Percentiles rank a stretch among this genome's conserved stretches.
Evolutionary conservation across 2,329 filamentous ascomycete genomes (phyloP).

Genomic region (Thielaviopsis euricoi): DNA sequence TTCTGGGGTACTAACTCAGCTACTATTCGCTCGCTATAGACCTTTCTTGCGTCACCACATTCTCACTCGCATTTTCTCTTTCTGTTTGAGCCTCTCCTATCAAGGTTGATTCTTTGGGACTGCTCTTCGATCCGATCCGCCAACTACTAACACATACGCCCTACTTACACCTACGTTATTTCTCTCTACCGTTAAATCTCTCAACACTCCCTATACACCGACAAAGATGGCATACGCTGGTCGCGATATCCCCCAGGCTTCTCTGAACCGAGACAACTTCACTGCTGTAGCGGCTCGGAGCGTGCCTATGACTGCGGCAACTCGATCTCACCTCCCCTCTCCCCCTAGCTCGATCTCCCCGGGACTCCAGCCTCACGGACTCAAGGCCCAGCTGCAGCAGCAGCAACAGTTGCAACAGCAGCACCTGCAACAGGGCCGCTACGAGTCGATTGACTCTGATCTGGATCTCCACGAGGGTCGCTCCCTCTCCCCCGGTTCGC

Average conservation of each 20-base stretch:
- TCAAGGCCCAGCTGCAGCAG: conserved; percentile 35
- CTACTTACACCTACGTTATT: neutral
- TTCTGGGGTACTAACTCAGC: neutral
- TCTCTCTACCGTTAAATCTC: neutral
- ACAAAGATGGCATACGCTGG: conserved; percentile 37
- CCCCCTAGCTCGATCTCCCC: conserved; percentile 94
- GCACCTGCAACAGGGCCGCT: conserved; percentile 17
- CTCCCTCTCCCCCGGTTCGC: conserved; percentile 22
- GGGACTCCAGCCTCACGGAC: conserved; percentile 63
- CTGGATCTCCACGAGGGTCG: conserved; percentile 59
- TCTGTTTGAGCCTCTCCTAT: too few species aligned
- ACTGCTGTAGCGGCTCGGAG: conserved; percentile 54
- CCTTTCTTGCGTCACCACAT: neutral
- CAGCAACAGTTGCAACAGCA: neutral
- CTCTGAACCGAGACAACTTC: conserved; percentile 51
- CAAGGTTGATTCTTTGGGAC: too few species aligned
- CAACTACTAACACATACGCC: too few species aligned
- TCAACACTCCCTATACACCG: neutral
- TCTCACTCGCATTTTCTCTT: too few species aligned
- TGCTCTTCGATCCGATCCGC: too few species aligned
- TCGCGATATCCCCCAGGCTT: conserved; percentile 50
- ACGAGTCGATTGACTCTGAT: conserved; percentile 65
- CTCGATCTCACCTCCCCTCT: conserved; percentile 57
- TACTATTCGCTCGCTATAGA: neutral
- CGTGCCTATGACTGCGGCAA: conserved; percentile 38